Conservation (phyloP, 805 yeast genomes). For the Kodamaea nitidulidarum region DNA sequence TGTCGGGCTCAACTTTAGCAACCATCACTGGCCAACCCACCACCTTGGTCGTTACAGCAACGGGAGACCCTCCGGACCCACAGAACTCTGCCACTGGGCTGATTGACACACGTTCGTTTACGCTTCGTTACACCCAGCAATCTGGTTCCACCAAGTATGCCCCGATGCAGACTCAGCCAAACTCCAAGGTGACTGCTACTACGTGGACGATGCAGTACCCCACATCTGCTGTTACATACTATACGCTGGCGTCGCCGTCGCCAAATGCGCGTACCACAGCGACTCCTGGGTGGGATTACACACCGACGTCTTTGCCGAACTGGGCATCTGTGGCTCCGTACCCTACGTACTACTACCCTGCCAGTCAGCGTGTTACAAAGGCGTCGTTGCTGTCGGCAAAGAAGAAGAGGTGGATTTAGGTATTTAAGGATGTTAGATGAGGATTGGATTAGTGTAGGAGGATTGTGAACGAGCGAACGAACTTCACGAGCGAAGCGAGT, state of each 20-base stretch:
- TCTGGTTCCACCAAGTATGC: constrained; percentile 79
- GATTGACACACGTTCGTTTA: constrained; percentile 45
- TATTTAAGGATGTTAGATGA: too few relatives aligned
- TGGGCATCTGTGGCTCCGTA: constrained; percentile 67
- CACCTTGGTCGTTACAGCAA: constrained; percentile 22
- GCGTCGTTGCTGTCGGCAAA: constrained; percentile 34
- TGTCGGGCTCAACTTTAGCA: constrained; percentile 55
- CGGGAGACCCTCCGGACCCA: constrained; percentile 40
- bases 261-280: constrained; percentile 56
- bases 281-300: constrained; percentile 83
- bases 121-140: constrained; percentile 71
- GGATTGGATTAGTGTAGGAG: too few relatives aligned
- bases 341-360: constrained; percentile 65
- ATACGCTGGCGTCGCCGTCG: constrained; percentile 40
- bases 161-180: constrained; percentile 93
- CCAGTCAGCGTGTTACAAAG: constrained; percentile 45
- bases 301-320: constrained; percentile 59
- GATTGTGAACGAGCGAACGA: too few relatives aligned
- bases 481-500: too few relatives aligned
- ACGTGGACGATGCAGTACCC: constrained; percentile 65
- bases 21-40: constrained; percentile 8
- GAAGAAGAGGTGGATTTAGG: constrained; percentile 34
- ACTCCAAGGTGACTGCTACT: constrained; percentile 58
- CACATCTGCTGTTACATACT: constrained; percentile 59
- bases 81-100: constrained; percentile 32